Evolutionary conservation across 1,284 basidiomycete genomes (phyloP), one percentile per base, ranked within the genome.

Genomic region (Puccinia triticina): DNA sequence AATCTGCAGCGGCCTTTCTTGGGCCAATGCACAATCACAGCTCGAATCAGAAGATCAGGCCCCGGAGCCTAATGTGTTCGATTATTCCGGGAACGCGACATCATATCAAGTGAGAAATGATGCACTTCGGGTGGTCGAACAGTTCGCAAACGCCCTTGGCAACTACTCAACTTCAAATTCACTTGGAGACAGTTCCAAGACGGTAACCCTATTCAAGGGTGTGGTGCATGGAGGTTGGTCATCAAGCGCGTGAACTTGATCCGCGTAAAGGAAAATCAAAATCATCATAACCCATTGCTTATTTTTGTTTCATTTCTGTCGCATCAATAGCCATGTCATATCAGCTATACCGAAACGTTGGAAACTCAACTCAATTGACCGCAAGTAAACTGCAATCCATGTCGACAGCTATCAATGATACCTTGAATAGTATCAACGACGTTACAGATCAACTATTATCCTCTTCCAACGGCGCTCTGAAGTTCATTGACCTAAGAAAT

Each of bases 381-480:
- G 29, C 48, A 34, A 59, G 34, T 46, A 64, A 71, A 74, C 48
- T 82, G 26, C 23, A 64, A 11, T 74, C 71, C 18, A 82, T 82
- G 79, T 74, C 79, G n/a, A 82, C 69, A 23, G 53, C 79, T n/a
- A 82, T 82, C n/a, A 82, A 82, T 59, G 72, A 82, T n/a, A 75
- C 79, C 67, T 26, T 82, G 40, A 71, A 82, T 23, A 82, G 79
- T 48, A 72, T 82, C 34, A 82, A 75, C 50, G 72, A 75, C 46
- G 46, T 75, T 37, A 59, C 59, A n/a, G 72, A 74, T 66, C 53
- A 74, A 43, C 57, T 82, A 12, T 43, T 82, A 37, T 74, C 69
- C n/a, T 82, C 79, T 16, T 46, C 79, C 48, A 64, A 82, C 46
- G 79, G 79, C 8, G 79, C 79, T 40, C 29, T 82, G 34, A 69